A percentile compares a stretch with the other conserved stretches of the same genome.
Conservation (phyloP, 2,329 filamentous ascomycete genomes). For the Fusarium caatingaense region DNA sequence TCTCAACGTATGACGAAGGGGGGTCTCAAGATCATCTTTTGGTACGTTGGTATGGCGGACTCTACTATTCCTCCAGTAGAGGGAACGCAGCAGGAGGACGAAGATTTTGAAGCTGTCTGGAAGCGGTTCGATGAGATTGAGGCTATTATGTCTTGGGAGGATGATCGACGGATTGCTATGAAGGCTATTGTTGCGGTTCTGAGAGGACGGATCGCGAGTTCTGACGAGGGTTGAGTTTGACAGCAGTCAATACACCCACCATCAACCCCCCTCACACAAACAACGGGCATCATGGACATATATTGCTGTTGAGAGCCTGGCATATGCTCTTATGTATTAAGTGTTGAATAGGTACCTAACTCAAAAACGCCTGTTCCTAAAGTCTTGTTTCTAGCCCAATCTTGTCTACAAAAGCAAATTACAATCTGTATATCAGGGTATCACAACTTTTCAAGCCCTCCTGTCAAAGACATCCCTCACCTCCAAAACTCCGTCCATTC, state of each 20-base stretch:
- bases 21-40: slow-evolving; percentile 15
- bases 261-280: background rate
- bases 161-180: background rate
- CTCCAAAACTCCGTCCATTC: slow-evolving; percentile 51
- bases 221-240: no score
- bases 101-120: slow-evolving; percentile 19
- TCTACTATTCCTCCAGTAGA: slow-evolving; percentile 1
- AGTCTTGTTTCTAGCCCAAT: background rate
- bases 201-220: no score
- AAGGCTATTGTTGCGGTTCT: background rate
- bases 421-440: slow-evolving; percentile 26
- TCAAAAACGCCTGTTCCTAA: background rate
- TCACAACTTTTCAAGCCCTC: slow-evolving; percentile 35
- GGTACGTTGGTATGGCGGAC: slow-evolving; percentile 13
- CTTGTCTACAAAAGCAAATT: background rate
- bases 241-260: no score
- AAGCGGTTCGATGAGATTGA: background rate
- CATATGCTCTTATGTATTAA: slow-evolving; percentile 16
- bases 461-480: slow-evolving; percentile 48
- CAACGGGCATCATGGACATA: background rate
- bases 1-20: background rate
- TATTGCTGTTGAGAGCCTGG: slow-evolving; percentile 22
- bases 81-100: slow-evolving; percentile 13
- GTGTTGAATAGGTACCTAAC: slow-evolving; percentile 14
- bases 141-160: background rate